Conservation (phyloP, 805 yeast species). For the Saccharomycopsis sp. region DNA sequence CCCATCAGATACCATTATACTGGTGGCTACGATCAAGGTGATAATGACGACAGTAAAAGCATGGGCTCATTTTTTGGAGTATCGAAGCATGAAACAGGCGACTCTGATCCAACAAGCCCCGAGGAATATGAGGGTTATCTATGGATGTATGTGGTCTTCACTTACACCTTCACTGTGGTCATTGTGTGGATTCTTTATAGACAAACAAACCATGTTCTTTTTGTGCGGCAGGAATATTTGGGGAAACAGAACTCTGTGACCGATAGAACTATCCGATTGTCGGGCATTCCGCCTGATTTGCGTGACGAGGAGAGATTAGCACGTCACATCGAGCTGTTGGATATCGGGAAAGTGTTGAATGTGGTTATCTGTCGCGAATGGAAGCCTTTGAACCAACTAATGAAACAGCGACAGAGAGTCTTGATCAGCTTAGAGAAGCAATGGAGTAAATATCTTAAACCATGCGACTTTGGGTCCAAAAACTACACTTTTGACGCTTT, state of each 20-base stretch:
- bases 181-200: constrained; percentile 53
- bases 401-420: constrained; percentile 48
- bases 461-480: constrained; percentile 17
- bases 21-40: constrained; percentile 65
- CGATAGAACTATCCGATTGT: constrained; percentile 79
- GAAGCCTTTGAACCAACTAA: constrained; percentile 63
- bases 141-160: constrained; percentile 85
- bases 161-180: constrained; percentile 74
- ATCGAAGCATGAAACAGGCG: neutral
- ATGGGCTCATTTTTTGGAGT: constrained; percentile 3
- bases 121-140: constrained; percentile 37
- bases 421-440: constrained; percentile 55
- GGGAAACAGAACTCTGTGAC: constrained; percentile 86
- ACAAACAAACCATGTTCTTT: constrained; percentile 68
- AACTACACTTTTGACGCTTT: constrained; percentile 13
- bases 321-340: constrained; percentile 67
- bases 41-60: constrained; percentile 31
- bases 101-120: constrained; percentile 20
- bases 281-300: constrained; percentile 82
- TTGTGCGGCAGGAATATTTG: constrained; percentile 69
- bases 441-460: constrained; percentile 66
- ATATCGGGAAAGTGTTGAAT: constrained; percentile 72
- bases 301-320: constrained; percentile 65
- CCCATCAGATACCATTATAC: constrained; percentile 82
- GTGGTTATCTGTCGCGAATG: constrained; percentile 84